Percentiles rank a stretch among this genome's conserved stretches.
Conservation (phyloP, 345 rosid species). For the Anacardium occidentale region DNA sequence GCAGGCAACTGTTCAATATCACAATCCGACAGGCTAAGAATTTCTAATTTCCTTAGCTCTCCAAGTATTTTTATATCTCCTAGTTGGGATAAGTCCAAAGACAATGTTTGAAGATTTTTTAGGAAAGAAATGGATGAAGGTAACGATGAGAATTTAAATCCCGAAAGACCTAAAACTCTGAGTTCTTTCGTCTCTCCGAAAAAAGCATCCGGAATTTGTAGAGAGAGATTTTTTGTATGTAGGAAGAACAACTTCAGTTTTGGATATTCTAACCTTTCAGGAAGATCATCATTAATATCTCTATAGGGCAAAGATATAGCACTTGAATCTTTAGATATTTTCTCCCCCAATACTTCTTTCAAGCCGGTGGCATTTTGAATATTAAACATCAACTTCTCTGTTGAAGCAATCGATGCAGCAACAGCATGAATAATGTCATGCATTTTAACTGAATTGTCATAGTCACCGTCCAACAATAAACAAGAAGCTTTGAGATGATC, state of each 20-base stretch:
- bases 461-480: constrained; percentile 15
- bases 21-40: constrained; percentile 5
- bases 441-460: constrained; percentile 10
- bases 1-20: constrained; percentile 14
- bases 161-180: constrained; percentile 20
- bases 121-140: constrained; percentile 21
- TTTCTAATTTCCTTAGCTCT: constrained; percentile 4
- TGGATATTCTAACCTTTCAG: constrained; percentile 11
- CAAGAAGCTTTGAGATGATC: constrained; percentile 20
- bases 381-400: background rate
- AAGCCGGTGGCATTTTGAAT: background rate
- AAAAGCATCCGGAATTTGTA: constrained; percentile 9
- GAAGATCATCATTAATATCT: constrained; percentile 15
- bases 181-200: constrained; percentile 21
- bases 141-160: background rate
- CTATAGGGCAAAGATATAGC: background rate
- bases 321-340: background rate
- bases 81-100: background rate
- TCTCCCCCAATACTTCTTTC: background rate
- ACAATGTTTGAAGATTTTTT: constrained; percentile 19
- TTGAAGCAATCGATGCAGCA: constrained; percentile 21
- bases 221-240: background rate
- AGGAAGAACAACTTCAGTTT: constrained; percentile 14
- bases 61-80: constrained; percentile 12
- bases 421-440: constrained; percentile 25